These are phyloP conservation scores for Starmerella floris DNA, from an alignment of 805 yeast genomes.

Conservation along the genomic window DNA sequence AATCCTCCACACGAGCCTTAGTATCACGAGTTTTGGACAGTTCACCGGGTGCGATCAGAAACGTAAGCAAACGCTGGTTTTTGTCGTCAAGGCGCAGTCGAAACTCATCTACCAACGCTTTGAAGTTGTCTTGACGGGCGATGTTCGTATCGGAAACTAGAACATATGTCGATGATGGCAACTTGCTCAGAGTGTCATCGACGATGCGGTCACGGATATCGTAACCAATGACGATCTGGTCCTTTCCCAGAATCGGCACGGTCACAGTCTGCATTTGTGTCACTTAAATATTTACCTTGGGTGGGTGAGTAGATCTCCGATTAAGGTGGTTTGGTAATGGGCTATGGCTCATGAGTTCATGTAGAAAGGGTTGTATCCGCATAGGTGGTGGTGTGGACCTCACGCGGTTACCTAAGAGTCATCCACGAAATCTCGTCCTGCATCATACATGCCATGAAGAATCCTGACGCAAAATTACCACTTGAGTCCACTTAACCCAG, in stretches of 20 bases:
- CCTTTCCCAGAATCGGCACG: constrained; percentile 68
- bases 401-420: too few relatives aligned
- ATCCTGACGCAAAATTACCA: too few relatives aligned
- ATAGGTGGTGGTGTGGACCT: too few relatives aligned
- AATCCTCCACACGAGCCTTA: constrained; percentile 89
- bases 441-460: too few relatives aligned
- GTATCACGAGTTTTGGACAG: constrained; percentile 75
- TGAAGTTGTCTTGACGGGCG: constrained; percentile 27
- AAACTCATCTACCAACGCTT: constrained; percentile 36
- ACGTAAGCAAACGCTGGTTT: constrained; percentile 46
- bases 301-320: too few relatives aligned
- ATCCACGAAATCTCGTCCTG: too few relatives aligned
- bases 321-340: too few relatives aligned
- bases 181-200: constrained; percentile 43
- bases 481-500: too few relatives aligned
- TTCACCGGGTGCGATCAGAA: constrained; percentile 83
- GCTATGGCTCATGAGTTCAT: too few relatives aligned
- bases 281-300: neutral
- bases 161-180: constrained; percentile 83
- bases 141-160: constrained; percentile 78
- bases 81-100: constrained; percentile 1
- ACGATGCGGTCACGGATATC: constrained; percentile 64
- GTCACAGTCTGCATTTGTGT: constrained; percentile 24
- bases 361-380: too few relatives aligned
- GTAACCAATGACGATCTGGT: constrained; percentile 82